phyloP scores from a whole-genome alignment of 306 rosid genomes.

The Sicyos edulis region DNA sequence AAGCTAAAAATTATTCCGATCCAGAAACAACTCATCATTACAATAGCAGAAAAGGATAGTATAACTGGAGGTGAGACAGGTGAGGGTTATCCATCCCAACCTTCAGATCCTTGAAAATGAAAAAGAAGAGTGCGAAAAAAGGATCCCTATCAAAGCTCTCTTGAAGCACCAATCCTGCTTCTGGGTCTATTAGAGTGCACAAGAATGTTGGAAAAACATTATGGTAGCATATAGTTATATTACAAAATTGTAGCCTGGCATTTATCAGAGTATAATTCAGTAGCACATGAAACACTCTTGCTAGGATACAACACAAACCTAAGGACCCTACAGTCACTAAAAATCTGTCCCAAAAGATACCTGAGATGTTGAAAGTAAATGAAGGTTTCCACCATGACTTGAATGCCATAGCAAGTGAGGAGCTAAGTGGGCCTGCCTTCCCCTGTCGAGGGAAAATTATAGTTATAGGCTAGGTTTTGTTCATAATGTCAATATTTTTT shows the following conservation, averaged over 20 bases:
- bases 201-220: neutral
- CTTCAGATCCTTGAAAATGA: too few relatives aligned
- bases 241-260: neutral
- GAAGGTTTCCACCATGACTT: conserved; percentile 99
- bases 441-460: conserved; percentile 39
- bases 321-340: conserved; percentile 13
- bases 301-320: neutral
- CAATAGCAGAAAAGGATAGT: too few relatives aligned
- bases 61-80: too few relatives aligned
- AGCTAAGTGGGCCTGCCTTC: conserved; percentile 71
- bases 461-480: neutral
- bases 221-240: neutral
- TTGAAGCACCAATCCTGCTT: too few relatives aligned
- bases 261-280: conserved; percentile 1
- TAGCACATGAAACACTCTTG: conserved; percentile 5
- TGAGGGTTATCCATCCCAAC: too few relatives aligned
- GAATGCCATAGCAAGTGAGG: conserved; percentile 65
- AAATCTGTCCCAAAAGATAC: conserved; percentile 32
- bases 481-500: too few relatives aligned
- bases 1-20: too few relatives aligned
- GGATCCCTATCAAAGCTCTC: too few relatives aligned
- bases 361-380: conserved; percentile 81
- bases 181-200: neutral
- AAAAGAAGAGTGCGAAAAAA: too few relatives aligned
- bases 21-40: too few relatives aligned